Evolutionary conservation across 2,329 filamentous ascomycete species (phyloP).

Genomic region (Pestalotiopsis sp.): DNA sequence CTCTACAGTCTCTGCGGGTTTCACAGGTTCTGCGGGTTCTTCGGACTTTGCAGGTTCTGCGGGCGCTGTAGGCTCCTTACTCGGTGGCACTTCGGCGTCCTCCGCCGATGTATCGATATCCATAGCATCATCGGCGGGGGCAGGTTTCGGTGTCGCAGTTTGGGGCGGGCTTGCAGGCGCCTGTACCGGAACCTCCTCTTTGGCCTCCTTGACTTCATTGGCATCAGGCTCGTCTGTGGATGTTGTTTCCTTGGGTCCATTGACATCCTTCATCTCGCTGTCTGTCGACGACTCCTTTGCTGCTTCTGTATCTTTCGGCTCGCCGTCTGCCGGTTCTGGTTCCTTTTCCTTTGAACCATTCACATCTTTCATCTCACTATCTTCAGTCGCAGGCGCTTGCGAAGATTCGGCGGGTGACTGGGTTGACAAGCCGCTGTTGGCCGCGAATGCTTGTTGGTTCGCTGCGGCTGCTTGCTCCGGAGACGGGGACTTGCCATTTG

Average conservation of each 20-base stretch:
- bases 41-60: slow-evolving; percentile 14
- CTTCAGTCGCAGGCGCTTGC: slow-evolving; percentile 16
- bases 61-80: slow-evolving; percentile 19
- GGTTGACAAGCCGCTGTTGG: slow-evolving; percentile 21
- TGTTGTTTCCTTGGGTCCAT: slow-evolving; percentile 16
- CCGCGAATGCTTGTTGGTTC: slow-evolving; percentile 24
- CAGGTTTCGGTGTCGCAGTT: neutral
- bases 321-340: neutral
- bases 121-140: slow-evolving; percentile 25
- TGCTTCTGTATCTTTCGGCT: slow-evolving; percentile 9
- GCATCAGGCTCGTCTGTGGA: slow-evolving; percentile 3
- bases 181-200: neutral
- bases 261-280: slow-evolving; percentile 20
- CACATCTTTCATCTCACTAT: slow-evolving; percentile 20
- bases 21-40: slow-evolving; percentile 20
- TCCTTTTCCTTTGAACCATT: slow-evolving; percentile 15
- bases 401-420: slow-evolving; percentile 11
- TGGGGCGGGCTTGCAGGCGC: slow-evolving; percentile 1
- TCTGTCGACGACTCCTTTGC: slow-evolving; percentile 14
- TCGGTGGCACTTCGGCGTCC: slow-evolving; percentile 21
- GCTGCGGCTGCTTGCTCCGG: slow-evolving; percentile 12
- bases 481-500: slow-evolving; percentile 24
- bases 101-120: slow-evolving; percentile 29
- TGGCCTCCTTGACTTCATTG: neutral
- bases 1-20: slow-evolving; percentile 19